Evolutionary conservation across 805 yeast genomes (phyloP).

Genomic region (Candida piceae): DNA sequence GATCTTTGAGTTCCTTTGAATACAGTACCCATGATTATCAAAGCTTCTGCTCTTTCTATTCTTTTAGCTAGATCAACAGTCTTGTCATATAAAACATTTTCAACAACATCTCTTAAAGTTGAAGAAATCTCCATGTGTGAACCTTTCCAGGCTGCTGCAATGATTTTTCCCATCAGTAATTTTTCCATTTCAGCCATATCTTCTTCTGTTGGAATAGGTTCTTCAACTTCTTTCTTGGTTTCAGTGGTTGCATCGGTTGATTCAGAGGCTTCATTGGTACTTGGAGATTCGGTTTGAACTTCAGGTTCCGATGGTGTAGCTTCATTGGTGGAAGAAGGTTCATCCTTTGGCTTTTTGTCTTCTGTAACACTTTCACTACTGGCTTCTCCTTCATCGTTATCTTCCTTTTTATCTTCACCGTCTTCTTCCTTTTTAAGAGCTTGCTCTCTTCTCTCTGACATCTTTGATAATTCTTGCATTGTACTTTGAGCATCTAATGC

Average conservation of each 20-base stretch:
- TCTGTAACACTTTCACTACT: neutral
- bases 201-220: constrained; percentile 44
- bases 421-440: constrained; percentile 25
- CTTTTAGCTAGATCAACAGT: constrained; percentile 55
- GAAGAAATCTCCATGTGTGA: constrained; percentile 81
- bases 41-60: constrained; percentile 71
- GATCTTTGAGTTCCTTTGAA: constrained; percentile 68
- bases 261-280: too few relatives aligned
- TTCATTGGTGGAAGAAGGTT: neutral
- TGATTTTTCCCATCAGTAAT: constrained; percentile 76
- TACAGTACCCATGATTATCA: constrained; percentile 64
- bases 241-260: constrained; percentile 1
- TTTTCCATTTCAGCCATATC: constrained; percentile 73
- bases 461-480: constrained; percentile 66
- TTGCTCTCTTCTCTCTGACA: constrained; percentile 48
- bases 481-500: constrained; percentile 86
- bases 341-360: constrained; percentile 2
- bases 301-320: constrained; percentile 2
- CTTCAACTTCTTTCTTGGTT: constrained; percentile 26
- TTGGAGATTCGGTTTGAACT: too few relatives aligned
- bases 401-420: constrained; percentile 21
- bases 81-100: constrained; percentile 68
- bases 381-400: constrained; percentile 1
- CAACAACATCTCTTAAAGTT: constrained; percentile 78
- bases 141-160: constrained; percentile 94